Evolutionary conservation across 1,284 basidiomycete species (phyloP), one percentile per base, ranked within the genome.

Genomic region (Ceratobasidium sp.): DNA sequence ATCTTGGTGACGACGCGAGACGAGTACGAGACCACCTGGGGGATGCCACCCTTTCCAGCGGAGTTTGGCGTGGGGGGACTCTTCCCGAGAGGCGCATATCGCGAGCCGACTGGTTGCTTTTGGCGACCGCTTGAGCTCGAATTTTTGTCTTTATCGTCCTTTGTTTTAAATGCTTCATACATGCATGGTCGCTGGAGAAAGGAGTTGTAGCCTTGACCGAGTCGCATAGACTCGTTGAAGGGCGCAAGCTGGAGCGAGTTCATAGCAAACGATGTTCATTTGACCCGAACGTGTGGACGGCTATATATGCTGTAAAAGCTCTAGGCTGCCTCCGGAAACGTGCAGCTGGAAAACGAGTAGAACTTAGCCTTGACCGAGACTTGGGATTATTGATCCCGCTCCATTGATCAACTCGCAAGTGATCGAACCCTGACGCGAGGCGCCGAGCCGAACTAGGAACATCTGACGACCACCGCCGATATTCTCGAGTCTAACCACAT

Each of bases 151-250:
- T 4, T 4, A 5, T 8, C 16, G 10, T 14, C 10, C 16, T 18
- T 46, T 21, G 45, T 46, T 18, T 46, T 21, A 14, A 46, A 46
- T 4, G 57, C 57, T 5, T 28, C 30, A 23, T 59, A 39, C 6
- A 59, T 34, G n/a, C 57, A 39, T 34, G 57, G 30, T 21, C 28
- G 57, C 34, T 59, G 57, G 21, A 59, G 57, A 39, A 59, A 59
- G 21, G 57, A 59, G 18, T 59, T 59, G 34, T 59, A 59, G 28
- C 57, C 57, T 36, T 59, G 57, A 34, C 57, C 57, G 30, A 59
- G 57, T 59, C 57, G 57, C 57, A 59, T 59, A 23, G 57, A 59
- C 57, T 59, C 57, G 39, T 59, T 36, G 57, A 34, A 39, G 4
- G 57, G 57, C 34, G 57, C 57, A 16, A 59, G 57, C 34, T 59